phyloP scores from a whole-genome alignment of 1,139 yeast species.

The Sugiyamaella neomexicana region DNA sequence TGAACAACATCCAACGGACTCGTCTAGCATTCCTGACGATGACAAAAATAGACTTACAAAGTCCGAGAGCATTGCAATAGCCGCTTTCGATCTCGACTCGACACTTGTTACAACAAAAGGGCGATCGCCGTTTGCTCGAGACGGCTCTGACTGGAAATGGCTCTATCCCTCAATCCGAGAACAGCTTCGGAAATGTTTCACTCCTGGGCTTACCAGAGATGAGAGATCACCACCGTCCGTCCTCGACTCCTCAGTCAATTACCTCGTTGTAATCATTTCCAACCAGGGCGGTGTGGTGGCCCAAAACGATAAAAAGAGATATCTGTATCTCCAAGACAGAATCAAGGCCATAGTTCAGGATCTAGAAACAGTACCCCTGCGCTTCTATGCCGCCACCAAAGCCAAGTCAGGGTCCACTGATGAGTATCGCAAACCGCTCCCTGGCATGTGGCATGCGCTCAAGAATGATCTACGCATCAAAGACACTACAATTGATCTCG shows the following conservation, averaged over 20 bases:
- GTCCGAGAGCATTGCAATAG: slow-evolving; percentile 38
- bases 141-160: slow-evolving; percentile 72
- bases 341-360: slow-evolving; percentile 44
- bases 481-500: slow-evolving; percentile 41
- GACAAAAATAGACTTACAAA: neutral
- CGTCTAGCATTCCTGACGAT: neutral
- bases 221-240: neutral
- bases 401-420: slow-evolving; percentile 28
- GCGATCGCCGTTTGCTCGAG: slow-evolving; percentile 55
- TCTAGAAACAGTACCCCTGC: slow-evolving; percentile 40
- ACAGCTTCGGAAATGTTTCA: neutral
- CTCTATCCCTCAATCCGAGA: slow-evolving; percentile 35
- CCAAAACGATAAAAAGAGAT: slow-evolving; percentile 52
- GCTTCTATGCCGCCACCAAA: slow-evolving; percentile 58
- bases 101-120: slow-evolving; percentile 66
- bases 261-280: slow-evolving; percentile 67
- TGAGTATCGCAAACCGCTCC: slow-evolving; percentile 67
- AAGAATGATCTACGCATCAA: slow-evolving; percentile 38
- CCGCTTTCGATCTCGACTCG: slow-evolving; percentile 76
- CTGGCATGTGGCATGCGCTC: slow-evolving; percentile 68
- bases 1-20: neutral
- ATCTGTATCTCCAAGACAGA: slow-evolving; percentile 48
- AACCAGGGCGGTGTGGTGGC: slow-evolving; percentile 75
- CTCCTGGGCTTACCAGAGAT: neutral
- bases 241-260: slow-evolving; percentile 28